Conservation (phyloP, 768 basidiomycete species). For the Russula abietina region DNA sequence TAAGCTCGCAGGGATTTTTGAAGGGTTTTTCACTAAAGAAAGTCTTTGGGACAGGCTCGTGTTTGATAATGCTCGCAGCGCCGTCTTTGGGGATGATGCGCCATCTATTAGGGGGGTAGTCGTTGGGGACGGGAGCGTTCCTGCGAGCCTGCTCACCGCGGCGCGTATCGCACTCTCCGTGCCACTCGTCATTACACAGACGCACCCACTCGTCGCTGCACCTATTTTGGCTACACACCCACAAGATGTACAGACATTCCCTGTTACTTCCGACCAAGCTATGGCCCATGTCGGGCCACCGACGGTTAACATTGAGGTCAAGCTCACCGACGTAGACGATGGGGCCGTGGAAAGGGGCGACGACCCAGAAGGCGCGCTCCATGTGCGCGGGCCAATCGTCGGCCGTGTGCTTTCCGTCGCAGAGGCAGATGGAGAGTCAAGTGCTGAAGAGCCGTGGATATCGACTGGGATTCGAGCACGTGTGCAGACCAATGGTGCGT, state of each 20-base stretch:
- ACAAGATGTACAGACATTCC: conserved; percentile 75
- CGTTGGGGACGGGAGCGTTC: conserved; percentile 59
- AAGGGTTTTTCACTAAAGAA: conserved; percentile 72
- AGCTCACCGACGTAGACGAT: conserved; percentile 68
- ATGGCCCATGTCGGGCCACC: conserved; percentile 67
- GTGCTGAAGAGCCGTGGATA: conserved; percentile 28
- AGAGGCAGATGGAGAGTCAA: conserved; percentile 26
- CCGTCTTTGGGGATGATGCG: conserved; percentile 54
- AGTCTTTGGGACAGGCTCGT: conserved; percentile 82
- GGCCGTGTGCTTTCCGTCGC: conserved; percentile 44
- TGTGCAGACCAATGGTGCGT: conserved; percentile 35
- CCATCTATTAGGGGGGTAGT: conserved; percentile 61
- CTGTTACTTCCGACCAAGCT: conserved; percentile 34
- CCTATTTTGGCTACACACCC: conserved; percentile 81
- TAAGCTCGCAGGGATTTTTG: conserved; percentile 59
- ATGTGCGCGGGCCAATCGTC: conserved; percentile 69
- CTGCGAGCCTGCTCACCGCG: conserved; percentile 46
- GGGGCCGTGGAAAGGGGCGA: conserved; percentile 53
- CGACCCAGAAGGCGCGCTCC: conserved; percentile 57
- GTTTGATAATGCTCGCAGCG: conserved; percentile 59
- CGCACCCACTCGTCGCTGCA: conserved; percentile 58
- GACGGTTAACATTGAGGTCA: conserved; percentile 76
- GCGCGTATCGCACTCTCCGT: conserved; percentile 72
- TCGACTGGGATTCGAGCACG: conserved; percentile 31
- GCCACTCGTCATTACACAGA: conserved; percentile 61